Base-by-base conservation (phyloP, 2,329 filamentous ascomycete genomes). In the Clonostachys rhizophaga region DNA sequence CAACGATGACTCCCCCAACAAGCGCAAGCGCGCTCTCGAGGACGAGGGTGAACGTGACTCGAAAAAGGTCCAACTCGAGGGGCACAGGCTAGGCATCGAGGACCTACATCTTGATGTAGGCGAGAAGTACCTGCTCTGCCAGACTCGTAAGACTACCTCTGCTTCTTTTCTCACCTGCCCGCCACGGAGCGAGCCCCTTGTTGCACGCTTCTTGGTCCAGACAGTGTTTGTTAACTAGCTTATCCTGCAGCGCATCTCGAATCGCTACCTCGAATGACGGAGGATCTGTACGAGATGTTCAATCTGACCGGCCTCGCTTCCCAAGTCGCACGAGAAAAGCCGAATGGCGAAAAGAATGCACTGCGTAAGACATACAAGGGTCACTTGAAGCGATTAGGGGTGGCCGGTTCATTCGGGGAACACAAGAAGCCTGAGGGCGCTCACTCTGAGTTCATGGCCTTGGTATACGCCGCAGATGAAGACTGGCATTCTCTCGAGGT, bases 311-410 rank as follows among this genome's bases (percentile, higher is more conserved):
- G 63, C 45, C 72, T 86, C 47, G 81, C 82, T 49, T 74, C 76
- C 48, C 77, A 82, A 53, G 80, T 85, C 39, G 82, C 82, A 50
- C 75, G 82, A 50, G 78, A 78, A 46, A 79, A 83, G 58, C 79
- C 81, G 13, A 83, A 83, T 59, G 82, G 82, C 53, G 78, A 83
- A 61, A 85, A 84, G 71, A 85, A 85, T 58, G 79, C 78, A 52
- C 69, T 86, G 43, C 75, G 82, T 24, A 85, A 85, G 61, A 84
- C 81, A 14, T 86, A 85, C 69, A 86, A 86, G 63, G 81, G 81
- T 45, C 79, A 85, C 54, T 81, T 86, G 61, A 85, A 85, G 69
- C 76, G 74, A 42, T 66, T 85, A 34, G 79, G 79, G 35, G 71
- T 86, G 24, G 75, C 75, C 46, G 82, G 82, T 10, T 76, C 81